A percentile compares a stretch with the other conserved stretches of the same genome.
These are phyloP conservation scores for Penicillium fimorum DNA, from an alignment of 495 filamentous ascomycete species.

Conservation along the genomic window DNA sequence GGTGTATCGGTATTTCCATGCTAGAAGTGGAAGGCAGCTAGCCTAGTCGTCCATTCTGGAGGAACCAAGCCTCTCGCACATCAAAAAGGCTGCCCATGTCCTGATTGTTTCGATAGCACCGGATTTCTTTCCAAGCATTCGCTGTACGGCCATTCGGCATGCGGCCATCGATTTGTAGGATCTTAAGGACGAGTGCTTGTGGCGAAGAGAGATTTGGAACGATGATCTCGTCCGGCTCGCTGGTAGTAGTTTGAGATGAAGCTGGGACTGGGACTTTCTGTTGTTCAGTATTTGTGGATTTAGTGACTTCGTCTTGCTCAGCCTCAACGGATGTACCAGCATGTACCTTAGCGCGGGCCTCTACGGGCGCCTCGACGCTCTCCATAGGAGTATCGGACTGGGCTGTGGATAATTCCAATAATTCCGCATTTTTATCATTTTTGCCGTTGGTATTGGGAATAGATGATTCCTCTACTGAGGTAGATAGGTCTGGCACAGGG, in stretches of 20 bases:
- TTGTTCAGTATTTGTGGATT: not conserved
- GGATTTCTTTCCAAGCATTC: slow-evolving; percentile 54
- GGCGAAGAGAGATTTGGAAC: slow-evolving; percentile 34
- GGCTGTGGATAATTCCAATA: not conserved
- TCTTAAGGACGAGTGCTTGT: slow-evolving; percentile 31
- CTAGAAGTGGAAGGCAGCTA: slow-evolving; percentile 7
- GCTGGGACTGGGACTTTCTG: not conserved
- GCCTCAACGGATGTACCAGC: not conserved
- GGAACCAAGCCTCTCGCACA: slow-evolving; percentile 48
- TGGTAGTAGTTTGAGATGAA: not conserved
- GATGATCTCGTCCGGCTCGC: slow-evolving; percentile 28
- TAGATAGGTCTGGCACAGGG: not conserved
- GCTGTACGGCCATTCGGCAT: slow-evolving; percentile 32
- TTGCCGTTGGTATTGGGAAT: not conserved
- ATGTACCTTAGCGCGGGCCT: not conserved
- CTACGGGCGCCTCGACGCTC: not conserved
- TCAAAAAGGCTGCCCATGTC: slow-evolving; percentile 57
- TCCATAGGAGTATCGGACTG: not conserved
- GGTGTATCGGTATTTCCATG: not conserved
- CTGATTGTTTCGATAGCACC: slow-evolving; percentile 52
- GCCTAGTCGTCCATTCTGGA: slow-evolving; percentile 19
- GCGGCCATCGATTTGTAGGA: slow-evolving; percentile 44
- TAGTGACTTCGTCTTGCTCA: not conserved
- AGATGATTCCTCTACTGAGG: not conserved
- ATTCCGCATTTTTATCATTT: too few relatives aligned